phyloP scores from a whole-genome alignment of 2,329 filamentous ascomycete species.

The Dothistroma pini region DNA sequence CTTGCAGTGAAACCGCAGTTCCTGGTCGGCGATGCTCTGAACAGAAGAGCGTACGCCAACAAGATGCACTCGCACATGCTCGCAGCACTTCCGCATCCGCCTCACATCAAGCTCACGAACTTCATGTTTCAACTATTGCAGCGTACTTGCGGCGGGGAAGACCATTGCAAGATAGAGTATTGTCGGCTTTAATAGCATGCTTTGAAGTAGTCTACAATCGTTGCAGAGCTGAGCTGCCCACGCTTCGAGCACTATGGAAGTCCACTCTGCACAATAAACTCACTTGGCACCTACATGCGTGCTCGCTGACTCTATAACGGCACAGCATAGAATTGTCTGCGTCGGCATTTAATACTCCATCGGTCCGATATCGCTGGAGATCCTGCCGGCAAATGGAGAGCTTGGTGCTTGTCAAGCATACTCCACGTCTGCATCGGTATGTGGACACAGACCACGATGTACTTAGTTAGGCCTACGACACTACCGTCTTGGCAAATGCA shows the following conservation, averaged over 20 bases:
- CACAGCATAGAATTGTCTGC: background rate
- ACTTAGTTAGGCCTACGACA: background rate
- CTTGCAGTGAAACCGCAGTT: constrained; percentile 13
- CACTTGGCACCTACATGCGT: no score
- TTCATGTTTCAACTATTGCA: background rate
- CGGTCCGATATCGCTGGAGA: background rate
- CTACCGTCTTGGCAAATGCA: background rate
- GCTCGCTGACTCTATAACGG: background rate
- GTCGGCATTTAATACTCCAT: background rate
- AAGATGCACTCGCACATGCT: constrained; percentile 3
- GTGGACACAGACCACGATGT: background rate
- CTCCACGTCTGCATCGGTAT: background rate
- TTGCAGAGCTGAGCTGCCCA: background rate
- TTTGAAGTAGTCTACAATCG: no score
- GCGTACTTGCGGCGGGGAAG: background rate
- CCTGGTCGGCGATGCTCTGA: constrained; percentile 17
- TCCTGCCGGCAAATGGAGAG: background rate
- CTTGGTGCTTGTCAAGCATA: background rate
- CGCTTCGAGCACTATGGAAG: background rate
- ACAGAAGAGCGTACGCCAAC: constrained; percentile 10
- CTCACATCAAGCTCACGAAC: constrained; percentile 12
- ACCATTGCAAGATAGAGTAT: no score
- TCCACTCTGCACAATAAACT: background rate
- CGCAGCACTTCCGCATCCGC: constrained; percentile 4
- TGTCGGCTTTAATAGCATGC: background rate